These are phyloP conservation scores for Colletotrichum endophyticum DNA, from an alignment of 2,329 filamentous ascomycete genomes.

Conservation along the genomic window DNA sequence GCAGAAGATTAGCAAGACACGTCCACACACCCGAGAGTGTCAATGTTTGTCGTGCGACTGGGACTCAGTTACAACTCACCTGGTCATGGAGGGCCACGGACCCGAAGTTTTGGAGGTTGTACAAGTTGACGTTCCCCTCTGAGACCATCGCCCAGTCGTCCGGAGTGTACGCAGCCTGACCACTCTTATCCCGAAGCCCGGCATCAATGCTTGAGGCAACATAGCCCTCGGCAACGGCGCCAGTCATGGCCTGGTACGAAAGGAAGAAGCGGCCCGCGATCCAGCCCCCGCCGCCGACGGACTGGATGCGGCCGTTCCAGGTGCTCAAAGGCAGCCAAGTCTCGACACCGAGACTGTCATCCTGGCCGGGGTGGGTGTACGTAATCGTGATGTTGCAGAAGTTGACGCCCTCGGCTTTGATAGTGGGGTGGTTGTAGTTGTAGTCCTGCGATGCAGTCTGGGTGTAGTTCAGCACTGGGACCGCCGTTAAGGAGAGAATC, in stretches of 20 bases:
- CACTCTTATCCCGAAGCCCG: not conserved
- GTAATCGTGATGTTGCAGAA: not conserved
- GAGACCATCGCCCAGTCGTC: conserved; percentile 20
- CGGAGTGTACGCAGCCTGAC: not conserved
- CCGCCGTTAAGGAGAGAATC: conserved; percentile 7
- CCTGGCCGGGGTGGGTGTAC: conserved; percentile 6
- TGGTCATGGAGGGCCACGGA: conserved; percentile 34
- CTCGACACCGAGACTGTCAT: conserved; percentile 26
- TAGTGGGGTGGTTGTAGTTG: conserved; percentile 3
- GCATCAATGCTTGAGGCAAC: conserved; percentile 25
- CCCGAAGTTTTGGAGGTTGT: conserved; percentile 36
- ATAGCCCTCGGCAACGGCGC: conserved; percentile 23
- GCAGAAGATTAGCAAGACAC: not conserved
- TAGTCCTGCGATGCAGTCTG: not conserved
- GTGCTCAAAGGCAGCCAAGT: conserved; percentile 26
- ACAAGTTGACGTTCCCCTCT: conserved; percentile 16
- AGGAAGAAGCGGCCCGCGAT: conserved; percentile 23
- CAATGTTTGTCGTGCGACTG: not conserved
- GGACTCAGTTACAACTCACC: conserved; percentile 38
- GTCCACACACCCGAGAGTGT: rapidly evolving
- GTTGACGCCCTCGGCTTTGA: conserved; percentile 12
- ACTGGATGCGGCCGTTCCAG: conserved; percentile 35
- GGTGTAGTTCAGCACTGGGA: conserved; percentile 18
- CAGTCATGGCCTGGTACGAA: conserved; percentile 22
- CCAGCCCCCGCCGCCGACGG: conserved; percentile 33